Evolutionary conservation across 2,329 filamentous ascomycete species (phyloP).

Genomic region (Huntiella omanensis): DNA sequence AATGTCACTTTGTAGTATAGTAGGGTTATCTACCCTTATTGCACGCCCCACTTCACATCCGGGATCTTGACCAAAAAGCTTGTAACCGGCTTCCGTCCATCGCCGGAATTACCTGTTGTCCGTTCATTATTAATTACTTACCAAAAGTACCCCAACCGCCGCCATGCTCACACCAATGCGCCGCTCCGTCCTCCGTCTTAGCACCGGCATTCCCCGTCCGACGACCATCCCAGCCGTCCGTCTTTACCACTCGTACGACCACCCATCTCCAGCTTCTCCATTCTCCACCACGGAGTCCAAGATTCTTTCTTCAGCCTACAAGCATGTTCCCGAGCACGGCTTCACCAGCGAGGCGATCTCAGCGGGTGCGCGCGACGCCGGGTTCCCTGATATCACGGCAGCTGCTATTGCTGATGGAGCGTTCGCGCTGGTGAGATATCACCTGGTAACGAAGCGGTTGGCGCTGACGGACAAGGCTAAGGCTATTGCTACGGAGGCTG

Average conservation of each 20-base stretch:
- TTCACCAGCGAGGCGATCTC: slow-evolving; percentile 60
- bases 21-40: too few relatives aligned
- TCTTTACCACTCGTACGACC: slow-evolving; percentile 56
- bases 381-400: slow-evolving; percentile 71
- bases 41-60: too few relatives aligned
- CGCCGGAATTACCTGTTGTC: too few relatives aligned
- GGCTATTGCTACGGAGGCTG: slow-evolving; percentile 21
- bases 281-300: slow-evolving; percentile 52
- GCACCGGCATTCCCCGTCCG: background rate
- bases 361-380: slow-evolving; percentile 63
- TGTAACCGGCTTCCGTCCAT: too few relatives aligned
- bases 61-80: too few relatives aligned
- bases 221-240: slow-evolving; percentile 13
- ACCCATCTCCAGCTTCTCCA: slow-evolving; percentile 35
- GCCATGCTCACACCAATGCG: background rate
- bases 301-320: slow-evolving; percentile 67
- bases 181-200: background rate
- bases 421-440: slow-evolving; percentile 66
- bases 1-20: too few relatives aligned
- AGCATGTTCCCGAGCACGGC: slow-evolving; percentile 61
- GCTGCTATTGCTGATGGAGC: slow-evolving; percentile 63
- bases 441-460: slow-evolving; percentile 49
- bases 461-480: slow-evolving; percentile 29
- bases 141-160: background rate
- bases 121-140: too few relatives aligned